Evolutionary conservation across 306 rosid genomes (phyloP).

Genomic region (Cicer bijugum): DNA sequence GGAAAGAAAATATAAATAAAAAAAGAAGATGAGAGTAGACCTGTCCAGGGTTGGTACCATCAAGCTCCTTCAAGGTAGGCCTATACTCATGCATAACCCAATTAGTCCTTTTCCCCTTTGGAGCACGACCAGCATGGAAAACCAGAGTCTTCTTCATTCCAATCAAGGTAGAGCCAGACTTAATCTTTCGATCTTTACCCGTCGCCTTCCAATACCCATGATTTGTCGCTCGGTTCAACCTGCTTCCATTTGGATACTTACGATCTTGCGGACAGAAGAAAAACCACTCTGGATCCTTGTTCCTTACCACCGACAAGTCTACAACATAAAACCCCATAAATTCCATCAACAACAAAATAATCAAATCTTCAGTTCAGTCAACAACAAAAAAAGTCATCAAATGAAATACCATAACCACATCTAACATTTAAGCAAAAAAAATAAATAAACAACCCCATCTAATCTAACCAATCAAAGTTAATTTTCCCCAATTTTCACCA

Average conservation of each 20-base stretch:
- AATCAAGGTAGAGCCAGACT: conserved; percentile 69
- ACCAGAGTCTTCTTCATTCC: conserved; percentile 99
- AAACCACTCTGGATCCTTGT: conserved; percentile 96
- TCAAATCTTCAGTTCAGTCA: not conserved
- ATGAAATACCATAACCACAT: conserved; percentile 25
- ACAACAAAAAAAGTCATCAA: conserved; percentile 1
- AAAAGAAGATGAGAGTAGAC: conserved; percentile 47
- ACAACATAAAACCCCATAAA: conserved; percentile 29
- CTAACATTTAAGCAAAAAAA: no score
- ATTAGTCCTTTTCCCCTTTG: conserved; percentile 82
- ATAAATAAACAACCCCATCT: no score
- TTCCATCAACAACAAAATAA: conserved; percentile 13
- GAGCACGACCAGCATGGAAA: conserved; percentile 92
- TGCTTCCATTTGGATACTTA: conserved; percentile 88
- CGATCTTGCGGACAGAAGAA: conserved; percentile 96
- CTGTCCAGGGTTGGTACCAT: conserved; percentile 98
- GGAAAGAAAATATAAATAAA: not conserved
- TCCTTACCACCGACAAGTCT: conserved; percentile 75
- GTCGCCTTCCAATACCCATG: conserved; percentile 98
- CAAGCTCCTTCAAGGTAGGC: conserved; percentile 77
- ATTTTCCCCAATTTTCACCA: not conserved
- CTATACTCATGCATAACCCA: conserved; percentile 99
- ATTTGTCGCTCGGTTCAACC: conserved; percentile 84
- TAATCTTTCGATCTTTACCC: conserved; percentile 89
- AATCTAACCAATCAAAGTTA: not conserved